Evolutionary conservation across 2,329 filamentous ascomycete genomes (phyloP).

Genomic region (Lasiodiplodia sp.): DNA sequence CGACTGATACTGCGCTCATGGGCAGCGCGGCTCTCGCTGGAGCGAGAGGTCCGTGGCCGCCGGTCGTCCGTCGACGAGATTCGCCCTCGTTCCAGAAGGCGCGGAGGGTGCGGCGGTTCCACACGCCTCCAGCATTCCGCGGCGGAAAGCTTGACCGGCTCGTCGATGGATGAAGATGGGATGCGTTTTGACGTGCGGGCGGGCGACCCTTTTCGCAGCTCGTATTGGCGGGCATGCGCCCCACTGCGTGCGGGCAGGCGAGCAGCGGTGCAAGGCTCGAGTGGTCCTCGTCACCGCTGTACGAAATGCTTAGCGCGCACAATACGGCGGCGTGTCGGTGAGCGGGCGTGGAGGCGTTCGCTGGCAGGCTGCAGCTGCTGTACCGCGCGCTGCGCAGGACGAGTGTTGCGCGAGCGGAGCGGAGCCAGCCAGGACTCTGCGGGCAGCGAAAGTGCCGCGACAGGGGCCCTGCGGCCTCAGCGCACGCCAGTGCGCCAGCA

Average conservation of each 20-base stretch:
- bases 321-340: conserved; percentile 17
- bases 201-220: conserved; percentile 23
- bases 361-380: conserved; percentile 20
- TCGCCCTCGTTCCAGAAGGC: conserved; percentile 18
- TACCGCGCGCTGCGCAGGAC: conserved; percentile 22
- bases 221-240: conserved; percentile 23
- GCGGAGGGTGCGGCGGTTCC: conserved; percentile 2
- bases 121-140: conserved; percentile 22
- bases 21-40: conserved; percentile 4
- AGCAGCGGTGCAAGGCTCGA: conserved; percentile 18
- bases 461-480: conserved; percentile 16
- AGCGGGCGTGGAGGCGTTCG: conserved; percentile 21
- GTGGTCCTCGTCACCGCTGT: conserved; percentile 19
- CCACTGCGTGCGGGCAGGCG: conserved; percentile 25
- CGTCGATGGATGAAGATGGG: conserved; percentile 4
- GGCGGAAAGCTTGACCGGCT: conserved; percentile 25
- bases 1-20: conserved; percentile 23
- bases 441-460: conserved; percentile 11
- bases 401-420: conserved; percentile 23
- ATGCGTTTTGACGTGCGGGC: conserved; percentile 18
- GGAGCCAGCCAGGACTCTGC: conserved; percentile 14
- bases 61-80: conserved; percentile 6
- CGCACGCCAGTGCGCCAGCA: conserved; percentile 14
- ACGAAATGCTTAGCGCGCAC: conserved; percentile 21
- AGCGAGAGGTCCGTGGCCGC: not conserved